These are phyloP conservation scores for Penicillium sclerotiorum DNA, from an alignment of 2,329 filamentous ascomycete species.

Conservation along the genomic window DNA sequence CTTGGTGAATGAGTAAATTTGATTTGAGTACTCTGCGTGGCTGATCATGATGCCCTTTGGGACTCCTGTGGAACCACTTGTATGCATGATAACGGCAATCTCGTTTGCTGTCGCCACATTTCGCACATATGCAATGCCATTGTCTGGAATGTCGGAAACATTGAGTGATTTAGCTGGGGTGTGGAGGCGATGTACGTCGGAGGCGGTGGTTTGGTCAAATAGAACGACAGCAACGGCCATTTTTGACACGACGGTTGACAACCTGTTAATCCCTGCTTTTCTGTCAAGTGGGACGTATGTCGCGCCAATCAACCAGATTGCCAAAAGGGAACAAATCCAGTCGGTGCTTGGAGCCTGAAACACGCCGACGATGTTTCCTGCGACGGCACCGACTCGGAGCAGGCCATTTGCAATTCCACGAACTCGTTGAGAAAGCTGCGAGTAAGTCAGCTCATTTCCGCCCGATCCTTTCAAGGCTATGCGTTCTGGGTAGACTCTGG, in stretches of 20 bases:
- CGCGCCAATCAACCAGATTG: constrained; percentile 34
- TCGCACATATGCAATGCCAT: background rate
- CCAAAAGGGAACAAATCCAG: constrained; percentile 36
- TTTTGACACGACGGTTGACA: constrained; percentile 23
- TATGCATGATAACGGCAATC: constrained; percentile 21
- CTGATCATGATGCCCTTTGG: constrained; percentile 18
- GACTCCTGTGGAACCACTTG: constrained; percentile 25
- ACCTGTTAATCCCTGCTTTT: constrained; percentile 26
- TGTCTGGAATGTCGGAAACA: background rate
- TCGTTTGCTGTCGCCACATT: constrained; percentile 10
- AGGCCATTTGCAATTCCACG: constrained; percentile 40
- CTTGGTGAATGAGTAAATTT: constrained; percentile 12
- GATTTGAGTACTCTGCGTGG: constrained; percentile 18
- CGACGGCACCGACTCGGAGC: constrained; percentile 6
- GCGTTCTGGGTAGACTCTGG: constrained; percentile 12
- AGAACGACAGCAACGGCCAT: constrained; percentile 14
- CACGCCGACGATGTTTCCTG: constrained; percentile 38
- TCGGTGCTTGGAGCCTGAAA: constrained; percentile 40
- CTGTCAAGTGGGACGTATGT: constrained; percentile 40
- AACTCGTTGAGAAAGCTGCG: constrained; percentile 34
- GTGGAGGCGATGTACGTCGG: constrained; percentile 8
- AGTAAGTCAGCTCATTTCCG: constrained; percentile 40
- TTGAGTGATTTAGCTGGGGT: constrained; percentile 8
- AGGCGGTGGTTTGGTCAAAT: constrained; percentile 6
- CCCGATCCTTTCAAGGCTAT: constrained; percentile 28